A percentile compares a stretch with the other conserved stretches of the same genome.
These are phyloP conservation scores for Gonapodya sp. DNA, from an alignment of 192 early-diverging fungal genomes.

Conservation along the genomic window DNA sequence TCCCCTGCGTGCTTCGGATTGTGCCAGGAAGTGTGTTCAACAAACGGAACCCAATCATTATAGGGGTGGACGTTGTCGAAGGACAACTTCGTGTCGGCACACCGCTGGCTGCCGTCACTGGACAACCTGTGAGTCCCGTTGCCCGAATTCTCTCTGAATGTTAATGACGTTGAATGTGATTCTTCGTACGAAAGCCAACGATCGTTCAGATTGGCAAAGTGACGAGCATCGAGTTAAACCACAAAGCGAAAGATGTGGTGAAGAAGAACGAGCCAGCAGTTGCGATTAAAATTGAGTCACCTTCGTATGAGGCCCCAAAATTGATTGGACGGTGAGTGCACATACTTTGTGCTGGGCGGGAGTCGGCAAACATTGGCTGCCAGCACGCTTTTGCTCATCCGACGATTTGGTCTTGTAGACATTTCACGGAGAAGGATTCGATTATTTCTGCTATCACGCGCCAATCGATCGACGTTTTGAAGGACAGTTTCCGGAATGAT, in stretches of 20 bases:
- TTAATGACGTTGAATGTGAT: conserved; percentile 6
- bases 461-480: conserved; percentile 86
- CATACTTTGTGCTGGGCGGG: neutral
- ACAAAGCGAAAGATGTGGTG: conserved; percentile 69
- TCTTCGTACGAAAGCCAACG: conserved; percentile 36
- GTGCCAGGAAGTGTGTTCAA: conserved; percentile 86
- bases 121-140: conserved; percentile 52
- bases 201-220: conserved; percentile 77
- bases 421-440: conserved; percentile 73
- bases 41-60: conserved; percentile 86
- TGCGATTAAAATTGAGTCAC: conserved; percentile 82
- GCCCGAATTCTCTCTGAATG: neutral
- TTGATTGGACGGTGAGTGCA: conserved; percentile 59
- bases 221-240: conserved; percentile 84
- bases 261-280: conserved; percentile 78
- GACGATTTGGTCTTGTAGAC: conserved; percentile 17
- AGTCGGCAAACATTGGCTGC: neutral
- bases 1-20: conserved; percentile 88
- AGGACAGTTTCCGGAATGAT: conserved; percentile 87
- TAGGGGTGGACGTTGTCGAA: conserved; percentile 92
- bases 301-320: conserved; percentile 75
- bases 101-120: conserved; percentile 77
- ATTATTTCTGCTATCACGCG: conserved; percentile 62
- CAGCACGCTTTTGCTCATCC: neutral
- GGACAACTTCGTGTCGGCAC: conserved; percentile 82